Evolutionary conservation across 176 grass and related monocot species (phyloP).

Genomic region (Typha latifolia): DNA sequence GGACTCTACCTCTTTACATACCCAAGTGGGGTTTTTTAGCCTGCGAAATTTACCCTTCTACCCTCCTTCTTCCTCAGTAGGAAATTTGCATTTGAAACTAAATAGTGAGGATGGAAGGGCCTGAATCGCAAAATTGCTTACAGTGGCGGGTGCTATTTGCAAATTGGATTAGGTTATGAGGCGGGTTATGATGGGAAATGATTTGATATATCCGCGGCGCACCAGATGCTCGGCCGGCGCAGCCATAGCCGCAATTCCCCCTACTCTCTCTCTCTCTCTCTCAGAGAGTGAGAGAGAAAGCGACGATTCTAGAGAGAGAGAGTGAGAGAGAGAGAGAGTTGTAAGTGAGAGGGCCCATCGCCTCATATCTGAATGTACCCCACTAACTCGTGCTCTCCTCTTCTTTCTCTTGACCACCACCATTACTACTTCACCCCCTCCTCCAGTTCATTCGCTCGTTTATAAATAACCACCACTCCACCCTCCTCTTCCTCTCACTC

Average conservation of each 20-base stretch:
- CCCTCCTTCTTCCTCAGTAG: no score
- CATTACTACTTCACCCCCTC: not conserved
- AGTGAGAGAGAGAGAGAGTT: not conserved
- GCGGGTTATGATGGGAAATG: not conserved
- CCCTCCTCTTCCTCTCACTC: not conserved
- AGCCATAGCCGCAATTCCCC: constrained; percentile 27
- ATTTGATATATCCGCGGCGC: not conserved
- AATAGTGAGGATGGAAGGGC: no score
- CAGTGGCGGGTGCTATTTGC: no score
- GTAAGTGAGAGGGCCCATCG: not conserved
- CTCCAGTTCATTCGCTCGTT: not conserved
- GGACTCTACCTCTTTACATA: no score
- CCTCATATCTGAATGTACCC: not conserved
- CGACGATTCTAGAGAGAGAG: no score
- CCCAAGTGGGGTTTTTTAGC: no score
- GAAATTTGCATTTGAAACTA: no score
- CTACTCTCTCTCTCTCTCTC: not conserved
- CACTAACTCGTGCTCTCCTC: not conserved
- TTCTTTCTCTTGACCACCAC: not conserved
- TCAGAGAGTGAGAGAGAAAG: not conserved
- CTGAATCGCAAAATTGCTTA: no score
- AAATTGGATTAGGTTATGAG: not conserved
- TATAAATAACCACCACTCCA: constrained; percentile 24
- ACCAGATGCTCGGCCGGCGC: not conserved
- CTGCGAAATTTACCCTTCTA: no score